Base-by-base conservation (phyloP, 257 asterid genomes). In the Ilex aquifolium region DNA sequence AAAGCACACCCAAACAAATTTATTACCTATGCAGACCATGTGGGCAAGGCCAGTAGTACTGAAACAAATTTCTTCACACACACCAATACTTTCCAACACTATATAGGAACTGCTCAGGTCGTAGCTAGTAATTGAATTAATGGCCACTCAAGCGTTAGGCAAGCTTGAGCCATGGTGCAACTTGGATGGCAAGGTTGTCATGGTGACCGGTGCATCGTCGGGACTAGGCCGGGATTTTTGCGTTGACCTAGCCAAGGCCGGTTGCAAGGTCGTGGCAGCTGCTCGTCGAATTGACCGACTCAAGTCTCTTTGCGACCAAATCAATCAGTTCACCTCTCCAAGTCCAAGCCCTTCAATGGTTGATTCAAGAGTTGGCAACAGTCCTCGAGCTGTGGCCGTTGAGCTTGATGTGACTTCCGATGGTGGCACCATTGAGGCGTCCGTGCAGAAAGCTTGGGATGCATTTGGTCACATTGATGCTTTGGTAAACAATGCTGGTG, bases 171-270 rank as follows among this genome's bases (percentile, higher is more conserved):
- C 95, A 63, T 82, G 97, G 97, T 44, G 49, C 6, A 72, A 69
- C 59, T 69, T 86, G 65, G 53, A 60, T 3, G 83, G 69, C 69
- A 87, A 85, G 56, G 76, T 85, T 31, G 95, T 90, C 61, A 59
- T 87, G 82, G 83, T 90, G 32, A 90, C 97, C 56, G 95, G 95
- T 46, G 90, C 97, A 1, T 90, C 97, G 2, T 83, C 95, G 10
- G 97, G 97, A 4, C 71, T 89, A 7, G 97, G 97, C 31, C 79
- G 88, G 3, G 86, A 75, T 10, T 74, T 79, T 70, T 85, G 92
- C 70, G 61, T 87, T 46, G 88, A 90, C 62, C 67, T 90, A 11
- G 85, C 85, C 40, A 74, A 68, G 64, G 85, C 83, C 51, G 95
- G 97, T 60, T 90, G 95, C 82, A 80, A 67, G 67, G 67, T 87